phyloP scores from a whole-genome alignment of 257 asterid species.

The Eucommia ulmoides region DNA sequence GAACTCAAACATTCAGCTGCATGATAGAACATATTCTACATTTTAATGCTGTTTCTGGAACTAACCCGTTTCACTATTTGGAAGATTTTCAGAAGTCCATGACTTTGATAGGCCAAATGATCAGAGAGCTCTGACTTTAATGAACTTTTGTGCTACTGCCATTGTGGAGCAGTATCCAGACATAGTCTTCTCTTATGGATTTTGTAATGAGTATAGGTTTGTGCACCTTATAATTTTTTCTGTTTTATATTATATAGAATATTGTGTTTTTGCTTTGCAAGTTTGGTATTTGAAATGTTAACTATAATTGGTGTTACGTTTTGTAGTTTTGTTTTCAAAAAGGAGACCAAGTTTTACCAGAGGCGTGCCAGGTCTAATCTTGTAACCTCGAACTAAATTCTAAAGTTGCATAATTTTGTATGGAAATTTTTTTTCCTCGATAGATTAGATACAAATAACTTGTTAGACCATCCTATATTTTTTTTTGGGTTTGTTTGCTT shows the following conservation, averaged over 20 bases:
- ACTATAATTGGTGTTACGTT: constrained; percentile 1
- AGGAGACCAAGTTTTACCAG: constrained; percentile 64
- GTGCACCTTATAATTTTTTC: background rate
- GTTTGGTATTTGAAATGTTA: background rate
- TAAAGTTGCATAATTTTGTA: background rate
- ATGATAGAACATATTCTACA: background rate
- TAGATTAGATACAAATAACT: no score
- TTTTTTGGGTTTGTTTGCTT: no score
- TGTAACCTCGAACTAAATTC: background rate
- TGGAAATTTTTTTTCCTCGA: background rate
- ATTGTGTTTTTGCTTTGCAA: background rate
- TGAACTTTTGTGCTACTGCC: constrained; percentile 63
- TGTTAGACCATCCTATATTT: no score
- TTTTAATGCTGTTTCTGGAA: background rate
- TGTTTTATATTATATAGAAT: background rate
- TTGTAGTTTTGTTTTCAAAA: constrained; percentile 60
- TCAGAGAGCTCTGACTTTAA: constrained; percentile 39
- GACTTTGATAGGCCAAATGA: constrained; percentile 68
- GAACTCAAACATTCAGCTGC: background rate
- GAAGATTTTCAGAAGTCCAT: constrained; percentile 65
- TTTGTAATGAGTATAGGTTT: constrained; percentile 65
- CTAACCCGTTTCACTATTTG: constrained; percentile 1
- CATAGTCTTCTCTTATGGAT: constrained; percentile 56
- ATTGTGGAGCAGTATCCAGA: constrained; percentile 73
- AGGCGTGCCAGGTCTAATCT: constrained; percentile 61